Percentiles rank a stretch among this genome's conserved stretches.
Conservation (phyloP, 345 rosid species). For the Reutealis trisperma region DNA sequence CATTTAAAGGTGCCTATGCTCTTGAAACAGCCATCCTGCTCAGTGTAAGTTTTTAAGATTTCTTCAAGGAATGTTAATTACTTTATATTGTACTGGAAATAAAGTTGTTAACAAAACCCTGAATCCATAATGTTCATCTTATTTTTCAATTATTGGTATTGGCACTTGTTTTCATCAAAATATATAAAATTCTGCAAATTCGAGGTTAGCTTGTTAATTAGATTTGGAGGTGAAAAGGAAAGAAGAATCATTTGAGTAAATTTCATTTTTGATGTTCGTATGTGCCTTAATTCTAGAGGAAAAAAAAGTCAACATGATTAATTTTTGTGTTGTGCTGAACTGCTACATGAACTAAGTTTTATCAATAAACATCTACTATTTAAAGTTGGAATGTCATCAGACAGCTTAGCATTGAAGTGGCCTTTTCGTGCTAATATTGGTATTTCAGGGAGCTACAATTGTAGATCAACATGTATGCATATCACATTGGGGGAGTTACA, state of each 20-base stretch:
- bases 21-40: slow-evolving; percentile 84
- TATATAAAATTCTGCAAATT: too few species aligned
- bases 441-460: slow-evolving; percentile 79
- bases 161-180: too few species aligned
- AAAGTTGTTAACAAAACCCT: background rate
- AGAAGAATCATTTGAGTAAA: too few species aligned
- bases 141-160: too few species aligned
- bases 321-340: background rate
- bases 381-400: background rate
- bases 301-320: background rate
- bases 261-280: background rate
- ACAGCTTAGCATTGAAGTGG: background rate
- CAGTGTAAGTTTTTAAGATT: slow-evolving; percentile 52
- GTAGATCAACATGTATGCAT: slow-evolving; percentile 71
- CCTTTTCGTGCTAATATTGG: slow-evolving; percentile 20
- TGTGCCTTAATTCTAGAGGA: background rate
- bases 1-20: slow-evolving; percentile 71
- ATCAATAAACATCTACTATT: background rate
- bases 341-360: background rate
- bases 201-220: background rate
- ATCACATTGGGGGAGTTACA: slow-evolving; percentile 54
- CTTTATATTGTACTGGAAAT: too few species aligned
- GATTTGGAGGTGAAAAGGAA: too few species aligned
- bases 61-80: background rate
- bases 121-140: background rate